Base-by-base conservation (phyloP, 2,329 filamentous ascomycete species). In the Tolypocladium tundrense region DNA sequence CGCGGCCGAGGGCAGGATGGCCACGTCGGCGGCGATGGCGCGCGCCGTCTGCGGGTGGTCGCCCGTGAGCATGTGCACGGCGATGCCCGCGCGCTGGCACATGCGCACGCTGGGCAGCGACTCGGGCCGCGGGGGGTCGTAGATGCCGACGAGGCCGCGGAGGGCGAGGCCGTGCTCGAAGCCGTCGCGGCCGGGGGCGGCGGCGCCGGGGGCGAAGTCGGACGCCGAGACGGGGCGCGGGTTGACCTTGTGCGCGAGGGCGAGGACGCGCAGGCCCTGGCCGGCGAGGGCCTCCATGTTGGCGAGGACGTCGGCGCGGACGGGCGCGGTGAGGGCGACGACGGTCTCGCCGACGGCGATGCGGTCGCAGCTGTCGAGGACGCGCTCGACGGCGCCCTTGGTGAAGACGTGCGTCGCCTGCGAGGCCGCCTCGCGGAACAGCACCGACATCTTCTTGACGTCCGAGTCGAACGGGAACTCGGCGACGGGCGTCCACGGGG, bases 371-470 rank as follows among this genome's bases (percentile, higher is more conserved):
- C 81, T 80, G 3, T 82, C 79, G 21, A 90, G 74, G 37, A 90
- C 79, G 45, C 86, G 79, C 67, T 90, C 87, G 6, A 89, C 87
- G 1, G 88, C 83, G 11, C 84, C 45, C 67, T 87, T 87, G 58
- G 83, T 84, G 63, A 85, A 85, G 53, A 83, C 73, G 69, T 71
- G 77, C 62, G 76, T 75, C 57, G 75, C 70, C 37, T 72, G 68
- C 1, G 67, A 68, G 8, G 72, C 66, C 13, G 62, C 64, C 24
- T 79, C 70, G 45, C 77, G 66, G 68, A 87, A 88, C 56, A 89
- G 84, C 40, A 88, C 86, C 0, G 86, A 88, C 87, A 90, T 90
- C 65, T 86, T 88, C 75, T 90, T 91, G 61, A 90, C 81, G 58
- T 83, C 83, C 0, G 86, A 89, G 66, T 90, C 87, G 60, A 90